Base-by-base conservation (phyloP, 768 basidiomycete species). In the Hygrophoropsis aurantiaca region DNA sequence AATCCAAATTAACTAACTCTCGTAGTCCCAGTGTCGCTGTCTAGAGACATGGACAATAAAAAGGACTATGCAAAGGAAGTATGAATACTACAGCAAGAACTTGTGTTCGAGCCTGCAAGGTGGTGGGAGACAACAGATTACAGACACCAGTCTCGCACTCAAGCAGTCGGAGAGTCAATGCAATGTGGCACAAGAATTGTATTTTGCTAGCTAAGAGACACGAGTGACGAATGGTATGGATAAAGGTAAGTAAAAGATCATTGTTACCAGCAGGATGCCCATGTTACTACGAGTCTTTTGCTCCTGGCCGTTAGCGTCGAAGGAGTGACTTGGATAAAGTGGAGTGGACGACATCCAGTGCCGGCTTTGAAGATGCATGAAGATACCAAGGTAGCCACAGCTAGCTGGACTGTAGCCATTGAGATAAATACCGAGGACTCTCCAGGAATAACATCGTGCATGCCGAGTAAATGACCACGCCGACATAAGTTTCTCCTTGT, bases 131-230 rank as follows among this genome's bases (percentile, higher is more conserved):
- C 40, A 49, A 46, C 53, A 38, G 53, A 43, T 47, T 50, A 40
- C 45, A 57, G 53, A 58, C 62, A 58, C 55, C 67, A 63, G 65
- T 66, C 57, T 58, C 57, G 58, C 59, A 54, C 53, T 64, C 55
- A 56, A 53, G 65, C 60, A 58, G 76, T 77, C 76, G 76, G 77
- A 78, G 76, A 78, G 75, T 78, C 74, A 78, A 78, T 67, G 70
- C 63, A n/a, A 62, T 67, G 66, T 71, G 67, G 66, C 69, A 65
- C 66, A 66, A 66, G 57, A 60, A 67, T 56, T 66, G 52, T 66
- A 66, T 66, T 68, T 67, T 55, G 46, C 54, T 62, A 66, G 61
- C 53, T 66, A 68, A 39, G 46, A 47, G 61, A 68, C 61, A 66
- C 42, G 56, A 58, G 47, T 52, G 48, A 55, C 40, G 42, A 56